Evolutionary conservation across 768 basidiomycete species (phyloP), one percentile per base, ranked within the genome.

Genomic region (Boletellus ananas): DNA sequence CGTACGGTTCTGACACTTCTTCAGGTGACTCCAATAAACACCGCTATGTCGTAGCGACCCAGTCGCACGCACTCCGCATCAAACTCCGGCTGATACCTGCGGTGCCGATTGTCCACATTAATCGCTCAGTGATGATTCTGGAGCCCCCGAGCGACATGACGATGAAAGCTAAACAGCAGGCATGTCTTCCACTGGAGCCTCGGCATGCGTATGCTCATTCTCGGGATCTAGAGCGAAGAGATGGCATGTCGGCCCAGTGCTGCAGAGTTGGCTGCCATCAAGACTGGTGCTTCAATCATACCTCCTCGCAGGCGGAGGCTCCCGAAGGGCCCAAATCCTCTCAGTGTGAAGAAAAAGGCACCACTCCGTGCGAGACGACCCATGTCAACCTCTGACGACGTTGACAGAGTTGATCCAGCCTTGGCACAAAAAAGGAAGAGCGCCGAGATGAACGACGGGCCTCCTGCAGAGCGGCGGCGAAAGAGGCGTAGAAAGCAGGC

Each of bases 331-430:
- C 93, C 94, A 1, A 98, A 97, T 71, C 92, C 95, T 8, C 77
- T 97, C 3, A 94, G 91, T 52, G 73, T 94, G 39, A 94, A 92
- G 77, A 96, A 93, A 76, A 94, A 90, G 68, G 81, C 80, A 59
- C 42, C 57, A 58, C 34, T 50, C 35, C 38, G 36, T 23, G 7
- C 42, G 13, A 42, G 44, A 34, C 50, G 42, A 46, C 34, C 43
- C 29, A 17, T 34, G 3, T 34, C 27, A 21, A 7, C 13, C 11
- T 13, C 31, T 6, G 40, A 20, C 7, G 23, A 13, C 4, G 16
- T 6, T 41, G 5, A 16, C 1, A 31, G 14, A 23, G 6, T 11
- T 12, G 44, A 34, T 34, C 5, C 39, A 0, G 13, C 20, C 4
- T 8, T 29, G 10, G 47, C 57, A n/a, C 47, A 56, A 46, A 70